A percentile compares a stretch with the other conserved stretches of the same genome.
Conservation (phyloP, 1,139 yeast genomes). For the Suhomyces bribrorum region DNA sequence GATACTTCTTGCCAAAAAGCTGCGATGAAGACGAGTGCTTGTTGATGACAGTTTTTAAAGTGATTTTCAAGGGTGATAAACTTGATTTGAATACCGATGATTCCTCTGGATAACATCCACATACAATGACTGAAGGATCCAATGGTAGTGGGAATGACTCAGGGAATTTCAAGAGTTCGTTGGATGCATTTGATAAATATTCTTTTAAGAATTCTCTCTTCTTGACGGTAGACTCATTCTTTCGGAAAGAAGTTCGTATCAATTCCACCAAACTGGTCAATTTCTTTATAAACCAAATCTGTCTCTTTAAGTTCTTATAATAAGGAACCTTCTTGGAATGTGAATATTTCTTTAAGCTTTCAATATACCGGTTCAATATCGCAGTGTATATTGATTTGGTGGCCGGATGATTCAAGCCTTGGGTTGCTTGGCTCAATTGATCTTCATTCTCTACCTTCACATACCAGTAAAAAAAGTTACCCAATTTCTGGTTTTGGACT, state of each 20-base stretch:
- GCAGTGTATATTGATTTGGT: slow-evolving; percentile 30
- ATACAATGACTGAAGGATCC: slow-evolving; percentile 65
- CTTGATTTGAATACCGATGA: slow-evolving; percentile 89
- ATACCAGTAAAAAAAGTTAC: slow-evolving; percentile 90
- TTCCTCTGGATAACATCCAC: slow-evolving; percentile 79
- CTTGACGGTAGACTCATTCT: slow-evolving; percentile 47
- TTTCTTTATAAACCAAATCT: slow-evolving; percentile 49
- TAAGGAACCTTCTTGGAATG: slow-evolving; percentile 32
- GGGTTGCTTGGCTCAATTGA: slow-evolving; percentile 34
- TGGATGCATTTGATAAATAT: slow-evolving; percentile 40
- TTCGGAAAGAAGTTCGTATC: slow-evolving; percentile 40
- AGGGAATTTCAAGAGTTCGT: slow-evolving; percentile 42
- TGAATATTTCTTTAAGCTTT: slow-evolving; percentile 35
- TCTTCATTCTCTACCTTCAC: slow-evolving; percentile 85
- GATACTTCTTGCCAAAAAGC: slow-evolving; percentile 35
- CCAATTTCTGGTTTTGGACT: slow-evolving; percentile 62
- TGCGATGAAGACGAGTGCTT: slow-evolving; percentile 27
- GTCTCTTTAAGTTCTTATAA: slow-evolving; percentile 43
- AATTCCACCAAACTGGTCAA: slow-evolving; percentile 43
- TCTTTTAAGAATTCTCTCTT: slow-evolving; percentile 46
- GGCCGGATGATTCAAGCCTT: slow-evolving; percentile 8
- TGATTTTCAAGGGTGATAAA: slow-evolving; percentile 80
- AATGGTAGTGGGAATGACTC: slow-evolving; percentile 69
- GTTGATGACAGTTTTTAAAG: slow-evolving; percentile 59
- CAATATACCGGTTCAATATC: slow-evolving; percentile 43